Percentiles rank a stretch among this genome's conserved stretches.
Evolutionary conservation across 2,329 filamentous ascomycete genomes (phyloP).

Genomic region (Colletotrichum tropicicola): DNA sequence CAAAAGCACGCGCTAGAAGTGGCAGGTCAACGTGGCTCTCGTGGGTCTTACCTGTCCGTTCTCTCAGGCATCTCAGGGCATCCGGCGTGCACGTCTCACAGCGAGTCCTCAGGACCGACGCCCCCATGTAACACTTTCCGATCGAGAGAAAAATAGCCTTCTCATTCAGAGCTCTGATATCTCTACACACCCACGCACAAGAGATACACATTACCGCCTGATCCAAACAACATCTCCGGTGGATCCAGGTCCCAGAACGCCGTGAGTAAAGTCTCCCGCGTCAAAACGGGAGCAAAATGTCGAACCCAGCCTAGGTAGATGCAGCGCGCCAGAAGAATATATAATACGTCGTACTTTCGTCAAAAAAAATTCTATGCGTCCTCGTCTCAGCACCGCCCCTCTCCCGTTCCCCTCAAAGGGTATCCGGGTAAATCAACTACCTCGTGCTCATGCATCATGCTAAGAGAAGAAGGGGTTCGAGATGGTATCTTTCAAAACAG

Average conservation of each 20-base stretch:
- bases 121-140: neutral
- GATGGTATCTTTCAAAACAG: neutral
- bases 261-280: neutral
- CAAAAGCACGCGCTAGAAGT: neutral
- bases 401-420: neutral
- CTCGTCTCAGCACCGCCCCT: neutral
- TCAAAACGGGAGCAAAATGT: neutral
- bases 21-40: constrained; percentile 8
- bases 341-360: constrained; percentile 25
- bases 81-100: constrained; percentile 4
- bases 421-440: neutral
- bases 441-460: constrained; percentile 17
- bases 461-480: neutral
- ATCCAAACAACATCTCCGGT: neutral
- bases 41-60: constrained; percentile 17
- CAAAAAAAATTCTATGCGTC: constrained; percentile 16
- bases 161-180: neutral
- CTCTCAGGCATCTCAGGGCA: neutral
- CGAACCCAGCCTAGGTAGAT: constrained; percentile 5
- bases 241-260: neutral
- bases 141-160: neutral
- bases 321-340: constrained; percentile 21
- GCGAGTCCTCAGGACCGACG: neutral
- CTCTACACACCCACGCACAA: no score
- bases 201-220: constrained; percentile 6